phyloP scores from a whole-genome alignment of 208 protist species.

The Leishmania tarentolae region DNA sequence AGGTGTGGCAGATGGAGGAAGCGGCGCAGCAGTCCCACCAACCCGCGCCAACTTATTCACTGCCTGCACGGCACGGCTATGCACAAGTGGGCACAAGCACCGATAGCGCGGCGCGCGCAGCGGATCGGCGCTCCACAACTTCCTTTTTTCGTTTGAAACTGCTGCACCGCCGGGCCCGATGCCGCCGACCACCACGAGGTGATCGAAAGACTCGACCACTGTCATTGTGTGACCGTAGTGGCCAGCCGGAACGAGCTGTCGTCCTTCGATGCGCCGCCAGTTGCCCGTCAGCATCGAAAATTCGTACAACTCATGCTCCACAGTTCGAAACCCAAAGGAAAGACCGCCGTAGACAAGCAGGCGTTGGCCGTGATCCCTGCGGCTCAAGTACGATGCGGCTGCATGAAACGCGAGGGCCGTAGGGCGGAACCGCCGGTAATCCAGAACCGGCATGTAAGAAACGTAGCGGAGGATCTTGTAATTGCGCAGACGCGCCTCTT shows the following conservation, averaged over 20 bases:
- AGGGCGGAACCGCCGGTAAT: slow-evolving; percentile 67
- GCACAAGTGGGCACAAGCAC: slow-evolving; percentile 34
- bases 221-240: slow-evolving; percentile 80
- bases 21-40: slow-evolving; percentile 7
- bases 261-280: slow-evolving; percentile 82
- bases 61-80: slow-evolving; percentile 3
- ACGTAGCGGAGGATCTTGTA: slow-evolving; percentile 68
- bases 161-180: slow-evolving; percentile 61
- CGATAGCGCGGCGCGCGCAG: slow-evolving; percentile 30
- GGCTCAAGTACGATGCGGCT: slow-evolving; percentile 51
- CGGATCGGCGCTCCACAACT: slow-evolving; percentile 24
- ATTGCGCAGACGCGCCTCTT: slow-evolving; percentile 38
- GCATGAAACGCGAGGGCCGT: slow-evolving; percentile 71
- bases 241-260: slow-evolving; percentile 66
- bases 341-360: slow-evolving; percentile 83
- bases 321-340: slow-evolving; percentile 18
- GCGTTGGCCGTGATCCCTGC: slow-evolving; percentile 68
- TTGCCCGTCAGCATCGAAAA: slow-evolving; percentile 75
- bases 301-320: slow-evolving; percentile 87
- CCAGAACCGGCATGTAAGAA: slow-evolving; percentile 49
- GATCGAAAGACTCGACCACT: slow-evolving; percentile 49
- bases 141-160: slow-evolving; percentile 2
- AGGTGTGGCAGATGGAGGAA: background rate
- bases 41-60: background rate
- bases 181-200: slow-evolving; percentile 77